These are phyloP conservation scores for Neospermospora avenae DNA, from an alignment of 2,329 filamentous ascomycete genomes.

Conservation along the genomic window DNA sequence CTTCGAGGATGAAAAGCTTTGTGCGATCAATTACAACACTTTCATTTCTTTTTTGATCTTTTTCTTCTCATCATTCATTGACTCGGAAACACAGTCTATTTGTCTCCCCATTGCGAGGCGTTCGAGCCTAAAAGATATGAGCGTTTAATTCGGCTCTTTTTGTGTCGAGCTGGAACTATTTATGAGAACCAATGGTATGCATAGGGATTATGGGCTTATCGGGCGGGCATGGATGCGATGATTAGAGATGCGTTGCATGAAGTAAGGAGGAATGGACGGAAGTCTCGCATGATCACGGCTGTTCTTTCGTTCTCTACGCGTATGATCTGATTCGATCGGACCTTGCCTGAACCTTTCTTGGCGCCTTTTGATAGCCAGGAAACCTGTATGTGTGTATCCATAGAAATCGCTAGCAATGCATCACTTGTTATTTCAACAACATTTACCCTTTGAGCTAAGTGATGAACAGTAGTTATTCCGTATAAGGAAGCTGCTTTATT, in stretches of 20 bases:
- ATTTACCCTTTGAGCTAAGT: not conserved
- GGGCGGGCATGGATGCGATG: not conserved
- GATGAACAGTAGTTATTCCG: too few relatives aligned
- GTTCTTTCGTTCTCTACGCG: not conserved
- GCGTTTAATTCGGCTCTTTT: constrained; percentile 7
- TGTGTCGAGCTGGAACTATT: constrained; percentile 3
- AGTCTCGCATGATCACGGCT: not conserved
- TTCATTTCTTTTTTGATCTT: constrained; percentile 14
- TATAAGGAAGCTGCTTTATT: not conserved
- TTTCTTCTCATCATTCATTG: constrained; percentile 12
- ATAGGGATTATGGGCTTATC: constrained; percentile 1
- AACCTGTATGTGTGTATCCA: not conserved
- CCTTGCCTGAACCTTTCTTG: constrained; percentile 7
- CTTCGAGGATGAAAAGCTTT: constrained; percentile 11
- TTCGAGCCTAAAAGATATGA: constrained; percentile 20
- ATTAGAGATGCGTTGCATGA: constrained; percentile 11
- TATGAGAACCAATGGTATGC: constrained; percentile 2
- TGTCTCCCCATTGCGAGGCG: constrained; percentile 22
- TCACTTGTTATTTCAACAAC: not conserved
- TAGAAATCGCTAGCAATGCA: constrained; percentile 4
- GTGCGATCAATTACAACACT: constrained; percentile 8
- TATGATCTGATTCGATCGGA: not conserved
- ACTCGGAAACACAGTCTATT: constrained; percentile 7
- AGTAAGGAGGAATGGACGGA: constrained; percentile 5
- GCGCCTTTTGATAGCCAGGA: not conserved